Conservation (phyloP, 2,329 filamentous ascomycete genomes). For the Zymoseptoria pseudotritici region DNA sequence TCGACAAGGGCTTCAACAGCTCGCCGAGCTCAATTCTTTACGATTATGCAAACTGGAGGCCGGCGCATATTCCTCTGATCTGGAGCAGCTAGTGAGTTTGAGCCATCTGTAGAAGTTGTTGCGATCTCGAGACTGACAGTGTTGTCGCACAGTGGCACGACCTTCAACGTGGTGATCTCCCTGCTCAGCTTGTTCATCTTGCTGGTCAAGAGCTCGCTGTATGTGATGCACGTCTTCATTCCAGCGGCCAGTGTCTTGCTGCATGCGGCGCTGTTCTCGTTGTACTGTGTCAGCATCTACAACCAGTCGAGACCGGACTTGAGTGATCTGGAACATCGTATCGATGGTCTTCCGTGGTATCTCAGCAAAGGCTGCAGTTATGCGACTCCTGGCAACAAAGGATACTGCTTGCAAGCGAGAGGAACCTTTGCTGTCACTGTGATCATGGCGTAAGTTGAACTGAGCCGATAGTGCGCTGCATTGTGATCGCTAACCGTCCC, state of each 20-base stretch:
- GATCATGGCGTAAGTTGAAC: slow-evolving; percentile 57
- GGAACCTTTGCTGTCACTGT: slow-evolving; percentile 57
- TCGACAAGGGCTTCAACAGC: slow-evolving; percentile 65
- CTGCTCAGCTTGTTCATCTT: slow-evolving; percentile 70
- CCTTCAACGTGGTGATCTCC: slow-evolving; percentile 69
- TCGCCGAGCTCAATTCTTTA: slow-evolving; percentile 63
- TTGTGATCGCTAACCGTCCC: slow-evolving; percentile 4
- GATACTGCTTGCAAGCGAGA: slow-evolving; percentile 61
- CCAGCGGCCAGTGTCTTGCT: slow-evolving; percentile 56
- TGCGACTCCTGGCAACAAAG: slow-evolving; percentile 42
- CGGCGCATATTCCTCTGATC: slow-evolving; percentile 56
- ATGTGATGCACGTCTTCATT: slow-evolving; percentile 63
- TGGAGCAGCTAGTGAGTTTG: slow-evolving; percentile 64
- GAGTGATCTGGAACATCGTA: slow-evolving; percentile 55
- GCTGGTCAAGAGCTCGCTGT: slow-evolving; percentile 60
- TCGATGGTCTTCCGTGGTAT: slow-evolving; percentile 64
- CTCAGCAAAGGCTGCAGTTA: slow-evolving; percentile 58
- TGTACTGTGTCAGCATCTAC: slow-evolving; percentile 61
- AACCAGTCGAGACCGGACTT: slow-evolving; percentile 69
- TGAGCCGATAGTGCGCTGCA: not conserved
- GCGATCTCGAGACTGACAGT: slow-evolving; percentile 4
- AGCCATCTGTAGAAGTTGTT: not conserved
- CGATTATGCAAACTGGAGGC: slow-evolving; percentile 63
- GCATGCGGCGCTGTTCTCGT: slow-evolving; percentile 49
- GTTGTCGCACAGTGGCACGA: slow-evolving; percentile 51